Conservation (phyloP, 129 eudicot genomes). For the Escallonia herrerae region DNA sequence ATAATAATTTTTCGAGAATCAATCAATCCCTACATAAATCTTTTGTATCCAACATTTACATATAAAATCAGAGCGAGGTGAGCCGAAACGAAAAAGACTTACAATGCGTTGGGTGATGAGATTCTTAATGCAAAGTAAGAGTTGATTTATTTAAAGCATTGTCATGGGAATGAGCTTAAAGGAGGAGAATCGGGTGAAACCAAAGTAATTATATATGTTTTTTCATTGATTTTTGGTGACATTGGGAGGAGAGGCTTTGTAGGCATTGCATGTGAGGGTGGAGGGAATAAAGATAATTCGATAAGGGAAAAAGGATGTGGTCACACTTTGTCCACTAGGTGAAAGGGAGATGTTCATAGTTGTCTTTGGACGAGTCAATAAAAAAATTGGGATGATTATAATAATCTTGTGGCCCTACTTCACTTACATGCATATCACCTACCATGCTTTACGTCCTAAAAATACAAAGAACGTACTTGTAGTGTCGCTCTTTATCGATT, state of each 20-base stretch:
- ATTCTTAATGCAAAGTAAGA: not conserved
- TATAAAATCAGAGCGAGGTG: not conserved
- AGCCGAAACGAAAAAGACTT: not conserved
- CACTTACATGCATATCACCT: not conserved
- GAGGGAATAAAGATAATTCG: slow-evolving; percentile 1
- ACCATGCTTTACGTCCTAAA: not conserved
- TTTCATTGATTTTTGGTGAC: slow-evolving; percentile 3
- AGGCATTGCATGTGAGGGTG: slow-evolving; percentile 13
- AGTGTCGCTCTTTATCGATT: too few relatives aligned
- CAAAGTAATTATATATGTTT: not conserved
- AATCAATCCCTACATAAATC: too few relatives aligned
- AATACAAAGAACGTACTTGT: too few relatives aligned
- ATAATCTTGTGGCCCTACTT: too few relatives aligned
- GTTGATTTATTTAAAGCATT: not conserved
- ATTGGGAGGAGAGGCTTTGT: slow-evolving; percentile 9
- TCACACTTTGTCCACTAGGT: slow-evolving; percentile 4
- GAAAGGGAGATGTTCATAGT: slow-evolving; percentile 9
- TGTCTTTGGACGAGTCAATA: slow-evolving; percentile 1
- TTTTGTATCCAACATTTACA: slow-evolving; percentile 1
- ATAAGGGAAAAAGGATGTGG: slow-evolving; percentile 12
- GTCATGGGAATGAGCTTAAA: not conserved
- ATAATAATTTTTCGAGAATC: not conserved
- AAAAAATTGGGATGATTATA: not conserved
- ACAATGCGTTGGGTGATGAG: slow-evolving; percentile 1
- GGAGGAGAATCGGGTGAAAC: not conserved